Evolutionary conservation across 1,284 basidiomycete species (phyloP).

Genomic region (Dichomitus squalens): DNA sequence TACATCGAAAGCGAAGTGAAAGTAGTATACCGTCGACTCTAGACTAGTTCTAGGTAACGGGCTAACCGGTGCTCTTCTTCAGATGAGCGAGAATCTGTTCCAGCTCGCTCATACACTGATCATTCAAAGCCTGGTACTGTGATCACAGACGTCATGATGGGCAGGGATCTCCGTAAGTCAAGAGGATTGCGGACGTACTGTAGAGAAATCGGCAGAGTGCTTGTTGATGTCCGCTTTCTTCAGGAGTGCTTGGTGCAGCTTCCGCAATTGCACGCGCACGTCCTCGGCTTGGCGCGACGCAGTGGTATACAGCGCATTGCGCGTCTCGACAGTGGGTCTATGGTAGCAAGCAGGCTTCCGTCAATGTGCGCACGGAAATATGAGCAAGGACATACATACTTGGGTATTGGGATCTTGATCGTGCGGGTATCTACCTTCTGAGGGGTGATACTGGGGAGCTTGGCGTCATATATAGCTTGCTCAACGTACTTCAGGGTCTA

Average conservation of each 20-base stretch:
- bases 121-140: conserved; percentile 73
- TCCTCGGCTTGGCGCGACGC: conserved; percentile 71
- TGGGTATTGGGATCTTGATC: conserved; percentile 76
- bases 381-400: conserved; percentile 44
- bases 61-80: conserved; percentile 54
- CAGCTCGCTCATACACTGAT: conserved; percentile 61
- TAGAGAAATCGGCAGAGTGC: conserved; percentile 52
- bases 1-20: background rate
- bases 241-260: conserved; percentile 60
- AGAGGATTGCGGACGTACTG: conserved; percentile 1
- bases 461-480: conserved; percentile 68
- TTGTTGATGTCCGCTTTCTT: conserved; percentile 73
- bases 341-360: conserved; percentile 1
- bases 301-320: conserved; percentile 52
- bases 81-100: conserved; percentile 64
- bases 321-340: conserved; percentile 77
- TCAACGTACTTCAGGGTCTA: conserved; percentile 78
- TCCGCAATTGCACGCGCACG: conserved; percentile 72
- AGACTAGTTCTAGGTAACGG: background rate
- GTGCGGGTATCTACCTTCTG: conserved; percentile 70
- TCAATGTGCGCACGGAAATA: background rate
- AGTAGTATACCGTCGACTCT: background rate
- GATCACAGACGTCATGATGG: background rate
- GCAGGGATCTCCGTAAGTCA: conserved; percentile 4
- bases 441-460: conserved; percentile 69